Conservation (phyloP, 2,329 filamentous ascomycete species). For the Venturia pyrina region DNA sequence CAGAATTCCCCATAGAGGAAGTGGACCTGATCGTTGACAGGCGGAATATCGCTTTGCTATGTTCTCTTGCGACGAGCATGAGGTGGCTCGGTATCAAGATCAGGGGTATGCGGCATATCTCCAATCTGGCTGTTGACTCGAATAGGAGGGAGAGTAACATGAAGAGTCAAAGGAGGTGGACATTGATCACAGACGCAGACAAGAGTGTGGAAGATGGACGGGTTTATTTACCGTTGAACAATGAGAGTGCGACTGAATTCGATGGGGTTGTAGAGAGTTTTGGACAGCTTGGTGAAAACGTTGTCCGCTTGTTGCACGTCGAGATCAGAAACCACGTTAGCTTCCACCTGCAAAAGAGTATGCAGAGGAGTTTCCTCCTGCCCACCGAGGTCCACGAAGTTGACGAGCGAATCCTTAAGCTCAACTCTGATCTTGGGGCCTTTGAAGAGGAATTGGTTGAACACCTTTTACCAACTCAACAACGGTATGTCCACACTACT, state of each 20-base stretch:
- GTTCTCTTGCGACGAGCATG: conserved; percentile 92
- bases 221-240: conserved; percentile 78
- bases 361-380: conserved; percentile 37
- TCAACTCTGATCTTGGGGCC: conserved; percentile 75
- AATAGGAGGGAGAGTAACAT: conserved; percentile 34
- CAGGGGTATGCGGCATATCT: conserved; percentile 71
- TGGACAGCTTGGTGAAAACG: conserved; percentile 65
- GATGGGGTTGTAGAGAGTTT: conserved; percentile 79
- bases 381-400: conserved; percentile 68
- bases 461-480: conserved; percentile 61
- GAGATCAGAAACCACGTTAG: conserved; percentile 81
- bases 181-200: conserved; percentile 53
- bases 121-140: conserved; percentile 59
- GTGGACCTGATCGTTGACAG: conserved; percentile 11
- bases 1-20: conserved; percentile 31
- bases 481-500: conserved; percentile 15
- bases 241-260: conserved; percentile 76
- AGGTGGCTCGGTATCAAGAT: conserved; percentile 90
- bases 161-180: conserved; percentile 61
- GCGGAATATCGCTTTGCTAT: conserved; percentile 64
- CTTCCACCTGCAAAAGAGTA: conserved; percentile 58
- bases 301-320: conserved; percentile 77
- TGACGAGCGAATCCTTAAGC: conserved; percentile 66
- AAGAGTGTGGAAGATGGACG: conserved; percentile 47
- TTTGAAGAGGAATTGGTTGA: conserved; percentile 75